phyloP scores from a whole-genome alignment of 78 protist genomes.

The Dictyostelium capitatum region DNA sequence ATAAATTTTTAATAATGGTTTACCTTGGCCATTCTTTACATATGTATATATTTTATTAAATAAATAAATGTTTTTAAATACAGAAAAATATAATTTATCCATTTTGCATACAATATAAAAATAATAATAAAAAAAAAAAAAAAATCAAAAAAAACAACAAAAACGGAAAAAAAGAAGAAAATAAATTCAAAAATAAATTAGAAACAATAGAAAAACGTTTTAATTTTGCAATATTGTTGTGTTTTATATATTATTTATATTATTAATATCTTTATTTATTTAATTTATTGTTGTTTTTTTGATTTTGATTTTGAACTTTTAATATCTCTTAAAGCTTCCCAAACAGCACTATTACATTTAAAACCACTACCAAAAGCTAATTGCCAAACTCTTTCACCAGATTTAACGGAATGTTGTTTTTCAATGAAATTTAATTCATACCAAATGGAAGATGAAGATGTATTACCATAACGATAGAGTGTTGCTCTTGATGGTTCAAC shows the following conservation, averaged over 20 bases:
- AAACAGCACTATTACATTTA: conserved; percentile 86
- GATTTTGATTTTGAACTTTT: background rate
- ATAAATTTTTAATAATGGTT: background rate
- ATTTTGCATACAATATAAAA: too few species aligned
- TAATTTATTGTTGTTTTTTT: too few species aligned
- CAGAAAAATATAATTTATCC: background rate
- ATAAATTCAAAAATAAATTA: too few species aligned
- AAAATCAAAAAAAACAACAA: too few species aligned
- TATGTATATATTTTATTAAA: background rate
- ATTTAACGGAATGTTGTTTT: conserved; percentile 30
- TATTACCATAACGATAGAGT: conserved; percentile 90
- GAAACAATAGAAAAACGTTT: too few species aligned
- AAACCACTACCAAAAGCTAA: conserved; percentile 91
- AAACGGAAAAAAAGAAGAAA: too few species aligned
- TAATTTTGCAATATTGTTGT: too few species aligned
- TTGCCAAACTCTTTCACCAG: conserved; percentile 86
- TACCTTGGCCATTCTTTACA: background rate
- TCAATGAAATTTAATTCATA: conserved; percentile 91
- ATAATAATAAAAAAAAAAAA: too few species aligned
- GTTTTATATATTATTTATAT: too few species aligned
- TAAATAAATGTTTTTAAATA: background rate
- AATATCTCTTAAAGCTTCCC: conserved; percentile 80
- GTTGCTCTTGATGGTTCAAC: conserved; percentile 92
- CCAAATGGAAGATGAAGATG: conserved; percentile 85
- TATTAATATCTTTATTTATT: too few species aligned